Base-by-base conservation (phyloP, 305 asterid species). In the Lippia alba region DNA sequence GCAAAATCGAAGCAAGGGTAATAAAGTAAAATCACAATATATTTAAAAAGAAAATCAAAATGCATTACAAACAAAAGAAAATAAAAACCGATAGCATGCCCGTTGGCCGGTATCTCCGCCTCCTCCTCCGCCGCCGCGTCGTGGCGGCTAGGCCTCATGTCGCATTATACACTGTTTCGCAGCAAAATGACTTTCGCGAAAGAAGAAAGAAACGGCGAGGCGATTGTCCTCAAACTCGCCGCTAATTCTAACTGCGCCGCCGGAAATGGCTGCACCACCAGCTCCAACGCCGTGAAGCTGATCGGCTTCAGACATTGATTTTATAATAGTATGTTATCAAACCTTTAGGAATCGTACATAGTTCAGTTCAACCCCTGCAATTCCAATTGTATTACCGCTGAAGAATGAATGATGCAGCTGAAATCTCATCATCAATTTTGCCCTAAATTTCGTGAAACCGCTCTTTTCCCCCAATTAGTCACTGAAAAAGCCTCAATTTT, bases 181-280 rank as follows among this genome's bases (percentile, higher is more conserved):
- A 33, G 30, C 9, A 36, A 11, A 55, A 66, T 60, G 72, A 61
- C 72, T 78, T 56, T 56, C 12, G 2, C 46, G 56, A 5, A 68
- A 40, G 17, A 66, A 61, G 12, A 34, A 39, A 69, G 67, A 75
- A 74, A 92, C 90, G 97, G 96, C 83, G 75, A 76, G 97, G 78
- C 89, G 92, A 74, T 76, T 94, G 90, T 65, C 91, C 49, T 81
- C 93, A 94, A 84, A 77, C 86, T 94, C 12, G 95, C 91, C 62
- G 64, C 63, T 66, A 88, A 86, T 53, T 87, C 99, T 45, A 86
- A 90, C 61, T 85, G 94, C 65, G 81, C 82, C 67, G 94, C 97
- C 85, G 97, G 99, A 12, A 86, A 81, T 91, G 98, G 99, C 97
- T 90, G 76, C 95, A 91, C 71, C 99, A 94, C 45, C 99, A 91